phyloP scores from a whole-genome alignment of 75 land plant genomes.

The Picea glauca region DNA sequence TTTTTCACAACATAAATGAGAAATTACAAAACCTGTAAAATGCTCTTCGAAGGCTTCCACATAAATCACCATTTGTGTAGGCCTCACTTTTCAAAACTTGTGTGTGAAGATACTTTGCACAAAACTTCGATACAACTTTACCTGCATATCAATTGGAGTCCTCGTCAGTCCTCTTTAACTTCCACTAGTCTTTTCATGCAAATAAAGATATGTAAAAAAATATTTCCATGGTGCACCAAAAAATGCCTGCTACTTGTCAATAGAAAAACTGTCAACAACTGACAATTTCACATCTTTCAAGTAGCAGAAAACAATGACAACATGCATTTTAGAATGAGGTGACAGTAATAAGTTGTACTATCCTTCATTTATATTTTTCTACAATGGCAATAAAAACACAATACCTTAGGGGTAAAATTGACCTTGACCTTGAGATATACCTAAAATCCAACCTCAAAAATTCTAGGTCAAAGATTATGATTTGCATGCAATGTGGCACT shows the following conservation, averaged over 20 bases:
- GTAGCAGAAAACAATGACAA: too few relatives aligned
- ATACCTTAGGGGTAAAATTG: too few relatives aligned
- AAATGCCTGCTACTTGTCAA: not conserved
- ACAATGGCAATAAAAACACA: too few relatives aligned
- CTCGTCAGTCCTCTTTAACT: not conserved
- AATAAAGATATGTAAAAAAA: not conserved
- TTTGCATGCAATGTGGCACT: too few relatives aligned
- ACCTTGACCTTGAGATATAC: too few relatives aligned
- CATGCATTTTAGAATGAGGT: too few relatives aligned
- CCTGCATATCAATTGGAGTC: slow-evolving; percentile 39
- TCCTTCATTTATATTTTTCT: too few relatives aligned
- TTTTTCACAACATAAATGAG: not conserved
- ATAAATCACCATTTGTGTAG: slow-evolving; percentile 68
- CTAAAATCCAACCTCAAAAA: too few relatives aligned
- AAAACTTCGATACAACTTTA: slow-evolving; percentile 88
- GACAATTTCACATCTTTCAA: too few relatives aligned
- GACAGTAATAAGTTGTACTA: too few relatives aligned
- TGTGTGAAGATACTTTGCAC: slow-evolving; percentile 84
- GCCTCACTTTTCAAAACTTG: slow-evolving; percentile 74
- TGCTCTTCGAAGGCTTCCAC: slow-evolving; percentile 59
- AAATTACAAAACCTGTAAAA: slow-evolving; percentile 63
- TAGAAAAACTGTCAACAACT: not conserved
- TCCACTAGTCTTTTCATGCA: not conserved
- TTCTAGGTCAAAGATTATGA: too few relatives aligned
- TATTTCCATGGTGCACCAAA: not conserved